Evolutionary conservation across 1,284 basidiomycete species (phyloP), one percentile per base, ranked within the genome.

Genomic region (Caloboletus firmus): DNA sequence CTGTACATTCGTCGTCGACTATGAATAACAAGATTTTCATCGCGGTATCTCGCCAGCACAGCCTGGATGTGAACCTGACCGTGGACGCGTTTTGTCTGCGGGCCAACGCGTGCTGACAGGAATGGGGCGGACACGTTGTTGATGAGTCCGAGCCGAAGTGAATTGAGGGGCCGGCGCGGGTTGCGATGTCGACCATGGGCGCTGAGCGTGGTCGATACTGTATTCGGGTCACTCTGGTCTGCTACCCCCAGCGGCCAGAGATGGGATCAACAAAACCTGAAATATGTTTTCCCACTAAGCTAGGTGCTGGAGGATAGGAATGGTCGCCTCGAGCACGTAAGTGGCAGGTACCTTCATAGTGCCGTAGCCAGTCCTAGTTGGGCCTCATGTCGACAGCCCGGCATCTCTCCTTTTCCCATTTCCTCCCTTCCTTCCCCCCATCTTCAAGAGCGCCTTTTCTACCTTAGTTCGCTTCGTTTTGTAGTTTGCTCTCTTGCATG

Each of bases 321-420:
- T 12, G 10, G 45, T 44, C 10, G 10, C 47, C 30, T 30, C 51
- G 34, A 58, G 54, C 3, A 69, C 69, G 66, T 71, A 67, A 67
- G 64, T 34, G 47, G 52, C 65, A 56, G 61, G 63, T 54, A 52
- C 49, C 46, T 53, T 62, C 45, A 39, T 50, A 50, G 53, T 50
- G 52, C 59, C 60, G 57, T 64, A 41, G 35, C 42, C 40, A 54
- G 51, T 51, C 46, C 56, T 13, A 57, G 53, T 50, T 44, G 46
- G 51, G 78, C 79, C 79, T 80, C 79, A 79, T 80, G 78, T 80
- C 72, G 70, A 70, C 71, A 62, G 71, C 64, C 61, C 66, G 64
- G 64, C 62, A 67, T 53, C 59, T 58, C 56, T 59, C 55, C 48
- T 40, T 15, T 62, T 50, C 46, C 49, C 44, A 45, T 57, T 52